These are phyloP conservation scores for Naganishia vaughanmartiniae DNA, from an alignment of 768 basidiomycete genomes.

Conservation along the genomic window DNA sequence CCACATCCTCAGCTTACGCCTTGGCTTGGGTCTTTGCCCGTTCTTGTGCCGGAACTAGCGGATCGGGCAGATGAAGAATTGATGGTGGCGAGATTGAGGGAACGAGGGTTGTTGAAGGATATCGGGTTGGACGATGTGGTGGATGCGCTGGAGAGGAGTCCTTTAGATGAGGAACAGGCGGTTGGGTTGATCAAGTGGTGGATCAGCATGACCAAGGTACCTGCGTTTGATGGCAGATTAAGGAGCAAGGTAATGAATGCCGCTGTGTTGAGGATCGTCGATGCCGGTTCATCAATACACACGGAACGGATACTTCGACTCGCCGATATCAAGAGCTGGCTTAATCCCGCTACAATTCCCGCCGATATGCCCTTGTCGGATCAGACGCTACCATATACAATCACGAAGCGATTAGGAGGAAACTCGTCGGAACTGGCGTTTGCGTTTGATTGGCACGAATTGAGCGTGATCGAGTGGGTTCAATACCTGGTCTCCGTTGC, in stretches of 20 bases:
- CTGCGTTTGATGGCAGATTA: slow-evolving; percentile 54
- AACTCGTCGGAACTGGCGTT: slow-evolving; percentile 35
- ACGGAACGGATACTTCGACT: slow-evolving; percentile 67
- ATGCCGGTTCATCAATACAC: slow-evolving; percentile 46
- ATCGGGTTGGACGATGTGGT: slow-evolving; percentile 82
- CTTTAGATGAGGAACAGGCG: slow-evolving; percentile 70
- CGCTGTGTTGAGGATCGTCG: slow-evolving; percentile 59
- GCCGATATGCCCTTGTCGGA: slow-evolving; percentile 71
- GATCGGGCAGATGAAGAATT: slow-evolving; percentile 51
- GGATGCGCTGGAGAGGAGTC: slow-evolving; percentile 66
- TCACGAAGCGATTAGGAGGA: slow-evolving; percentile 57
- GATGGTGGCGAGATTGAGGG: slow-evolving; percentile 65
- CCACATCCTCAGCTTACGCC: slow-evolving; percentile 67
- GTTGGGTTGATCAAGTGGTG: slow-evolving; percentile 87
- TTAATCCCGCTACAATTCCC: slow-evolving; percentile 69
- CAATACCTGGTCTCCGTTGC: slow-evolving; percentile 57
- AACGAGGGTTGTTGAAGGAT: slow-evolving; percentile 65
- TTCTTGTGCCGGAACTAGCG: slow-evolving; percentile 60
- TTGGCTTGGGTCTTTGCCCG: slow-evolving; percentile 76
- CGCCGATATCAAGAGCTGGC: slow-evolving; percentile 66
- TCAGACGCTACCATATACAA: slow-evolving; percentile 65
- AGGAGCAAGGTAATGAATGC: slow-evolving; percentile 65
- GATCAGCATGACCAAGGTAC: slow-evolving; percentile 57
- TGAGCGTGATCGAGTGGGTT: slow-evolving; percentile 74
- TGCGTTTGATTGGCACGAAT: slow-evolving; percentile 72